Evolutionary conservation across 768 basidiomycete species (phyloP), one percentile per base, ranked within the genome.

Genomic region (Coprinellus aureogranulatus): DNA sequence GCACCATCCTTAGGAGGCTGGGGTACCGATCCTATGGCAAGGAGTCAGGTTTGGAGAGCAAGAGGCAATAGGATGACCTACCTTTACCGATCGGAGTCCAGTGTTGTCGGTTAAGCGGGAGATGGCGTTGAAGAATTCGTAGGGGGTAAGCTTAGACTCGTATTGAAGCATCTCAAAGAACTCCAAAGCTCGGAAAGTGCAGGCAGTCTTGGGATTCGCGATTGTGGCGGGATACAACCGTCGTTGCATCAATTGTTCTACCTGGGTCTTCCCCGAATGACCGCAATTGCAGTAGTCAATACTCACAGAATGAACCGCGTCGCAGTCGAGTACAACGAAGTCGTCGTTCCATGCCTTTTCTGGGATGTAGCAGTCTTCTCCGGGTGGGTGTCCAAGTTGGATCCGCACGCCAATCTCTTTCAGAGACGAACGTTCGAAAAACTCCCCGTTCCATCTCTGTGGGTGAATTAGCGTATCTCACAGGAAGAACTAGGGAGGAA

Each of bases 211-310:
- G 4, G 48, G 48, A 4, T 57, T 41, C 0, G n/a, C 49, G 6
- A 59, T 55, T 3, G 64, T 66, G 2, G 65, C 56, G 10, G 69
- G 69, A 42, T 57, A 70, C 0, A 66, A 53, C 2, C 62, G 55
- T 1, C 27, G 16, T 26, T 63, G 58, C 26, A 71, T 62, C 0
- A 72, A 55, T 52, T 71, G 70, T 22, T 62, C 37, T 14, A 30
- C 6, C 34, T 49, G 48, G 25, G 12, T 30, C 18, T 49, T 10
- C 8, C 14, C 18, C 9, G 25, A 9, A 12, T 18, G 10, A 10
- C 52, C 42, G 57, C 74, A 77, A 6, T 55, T 64, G 54, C 75
- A 77, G 58, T 66, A 75, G 54, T 70, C 63, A 2, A 75, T 39
- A 3, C 31, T 47, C 14, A 77, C 64, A 1, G 54, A 12, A 47